Evolutionary conservation across 768 basidiomycete genomes (phyloP), one percentile per base, ranked within the genome.

Genomic region (Basidioascus undulatus): DNA sequence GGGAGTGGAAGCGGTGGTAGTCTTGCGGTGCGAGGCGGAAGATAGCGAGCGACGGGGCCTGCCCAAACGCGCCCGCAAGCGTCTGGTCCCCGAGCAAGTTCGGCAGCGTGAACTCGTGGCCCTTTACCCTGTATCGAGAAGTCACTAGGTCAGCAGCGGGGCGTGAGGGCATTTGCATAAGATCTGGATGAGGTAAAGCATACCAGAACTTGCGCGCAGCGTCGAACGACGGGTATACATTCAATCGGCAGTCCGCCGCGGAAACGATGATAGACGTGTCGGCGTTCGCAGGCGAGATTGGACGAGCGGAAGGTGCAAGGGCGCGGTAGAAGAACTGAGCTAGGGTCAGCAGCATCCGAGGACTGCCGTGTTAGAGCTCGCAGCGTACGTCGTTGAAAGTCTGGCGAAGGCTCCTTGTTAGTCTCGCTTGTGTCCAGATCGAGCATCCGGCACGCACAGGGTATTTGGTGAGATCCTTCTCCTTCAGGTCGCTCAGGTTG

Each of bases 21-120:
- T 82, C 79, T 8, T 71, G 66, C n/a, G 78, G 81, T 0, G 81
- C 78, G 15, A 83, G 68, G 39, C 79, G 64, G 56, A 76, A 74
- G 43, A 76, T 69, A 0, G 75, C 75, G 2, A 81, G 52, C 19
- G 52, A 36, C 6, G 57, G 55, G 6, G 45, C 38, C 20, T 35
- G 49, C 8, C 50, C 43, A 19, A 53, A 44, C 3, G 65, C 61
- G 21, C 57, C 45, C 1, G 67, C 63, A 2, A 70, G 58, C 35
- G 58, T 53, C 0, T 62, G 55, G 16, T 61, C 56, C 2, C 68
- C 60, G 6, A 84, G 60, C 1, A 83, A 65, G 1, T 62, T 50
- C 0, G 72, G 65, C 41, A 81, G 58, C n/a, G 66, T 69, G 55
- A 82, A 83, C 32, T 72, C 53, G 44, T 64, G 60, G 6, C 78